Evolutionary conservation across 108 stramenopile species (phyloP).

Genomic region (Discostella stelligeroides): DNA sequence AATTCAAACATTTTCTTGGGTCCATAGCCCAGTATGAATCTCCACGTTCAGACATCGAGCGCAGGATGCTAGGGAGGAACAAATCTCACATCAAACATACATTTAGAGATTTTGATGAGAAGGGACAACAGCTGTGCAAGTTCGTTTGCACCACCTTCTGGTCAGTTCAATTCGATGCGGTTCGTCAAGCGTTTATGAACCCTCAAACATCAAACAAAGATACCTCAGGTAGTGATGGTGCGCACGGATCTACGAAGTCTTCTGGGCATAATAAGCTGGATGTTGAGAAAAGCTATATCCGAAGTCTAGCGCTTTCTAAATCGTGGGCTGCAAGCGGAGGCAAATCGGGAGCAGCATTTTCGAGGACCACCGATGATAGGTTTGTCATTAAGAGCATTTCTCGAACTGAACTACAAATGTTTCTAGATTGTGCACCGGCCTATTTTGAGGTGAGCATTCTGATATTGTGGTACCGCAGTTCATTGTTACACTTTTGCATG

Average conservation of each 20-base stretch:
- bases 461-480: neutral
- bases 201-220: conserved; percentile 42
- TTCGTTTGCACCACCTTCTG: conserved; percentile 95
- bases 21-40: conserved; percentile 36
- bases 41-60: conserved; percentile 72
- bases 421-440: conserved; percentile 94
- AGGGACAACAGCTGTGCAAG: conserved; percentile 89
- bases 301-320: conserved; percentile 79
- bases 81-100: conserved; percentile 93
- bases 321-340: conserved; percentile 93
- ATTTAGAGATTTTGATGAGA: conserved; percentile 90
- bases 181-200: conserved; percentile 86
- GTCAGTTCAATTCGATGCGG: conserved; percentile 96
- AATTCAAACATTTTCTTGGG: conserved; percentile 65
- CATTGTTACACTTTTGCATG: neutral
- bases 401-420: conserved; percentile 97
- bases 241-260: conserved; percentile 6
- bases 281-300: conserved; percentile 80
- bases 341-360: conserved; percentile 90
- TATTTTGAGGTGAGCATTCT: conserved; percentile 84
- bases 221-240: conserved; percentile 26
- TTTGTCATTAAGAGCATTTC: conserved; percentile 96
- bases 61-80: conserved; percentile 79
- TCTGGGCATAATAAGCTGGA: conserved; percentile 46
- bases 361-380: conserved; percentile 80